Evolutionary conservation across 2,329 filamentous ascomycete genomes (phyloP), one percentile per base, ranked within the genome.

Genomic region (Colletotrichum scovillei): DNA sequence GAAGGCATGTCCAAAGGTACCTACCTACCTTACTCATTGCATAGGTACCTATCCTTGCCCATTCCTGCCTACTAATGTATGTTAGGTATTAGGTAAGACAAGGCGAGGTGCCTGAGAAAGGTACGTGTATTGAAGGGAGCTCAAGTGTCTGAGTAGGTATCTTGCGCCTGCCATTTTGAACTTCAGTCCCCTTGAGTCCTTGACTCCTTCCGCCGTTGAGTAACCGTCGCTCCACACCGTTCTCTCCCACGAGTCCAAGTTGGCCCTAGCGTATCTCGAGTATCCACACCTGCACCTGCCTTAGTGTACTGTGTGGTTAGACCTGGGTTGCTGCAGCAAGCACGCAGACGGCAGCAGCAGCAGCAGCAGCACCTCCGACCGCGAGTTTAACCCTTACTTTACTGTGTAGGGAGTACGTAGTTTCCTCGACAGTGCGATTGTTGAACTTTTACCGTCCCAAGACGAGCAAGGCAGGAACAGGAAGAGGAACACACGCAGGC

Each of bases 21-120:
- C 32, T 35, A 35, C 32, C 32, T 35, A 28, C 38, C 32, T 12
- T 35, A 22, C 38, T 52, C 58, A 46, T 59, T 28, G 28, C 53
- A 63, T 22, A 42, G 66, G 12, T 53, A 19, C 26, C 26, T 26
- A 68, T 70, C 60, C 42, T 59, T 69, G 67, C 60, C 60, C 14
- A 38, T 53, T 58, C 58, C 66, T 68, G 35, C 60, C 28, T 32
- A 28, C 26, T 28, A 28, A 22, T 28, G 9, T 38, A 9, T 35
- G 14, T 24, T 42, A 28, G 3, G 42, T 7, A 19, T 16, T 16
- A 24, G 57, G 24, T 9, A 59, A 42, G 38, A 16, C 38, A 42
- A 42, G 38, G 38, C 38, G 19, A 35, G 32, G 32, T 42, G 38
- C 38, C 38, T 7, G 38, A 42, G 14, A 42, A 42, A 6, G 5